Base-by-base conservation (phyloP, 2,329 filamentous ascomycete genomes). In the Fusarium temperatum region DNA sequence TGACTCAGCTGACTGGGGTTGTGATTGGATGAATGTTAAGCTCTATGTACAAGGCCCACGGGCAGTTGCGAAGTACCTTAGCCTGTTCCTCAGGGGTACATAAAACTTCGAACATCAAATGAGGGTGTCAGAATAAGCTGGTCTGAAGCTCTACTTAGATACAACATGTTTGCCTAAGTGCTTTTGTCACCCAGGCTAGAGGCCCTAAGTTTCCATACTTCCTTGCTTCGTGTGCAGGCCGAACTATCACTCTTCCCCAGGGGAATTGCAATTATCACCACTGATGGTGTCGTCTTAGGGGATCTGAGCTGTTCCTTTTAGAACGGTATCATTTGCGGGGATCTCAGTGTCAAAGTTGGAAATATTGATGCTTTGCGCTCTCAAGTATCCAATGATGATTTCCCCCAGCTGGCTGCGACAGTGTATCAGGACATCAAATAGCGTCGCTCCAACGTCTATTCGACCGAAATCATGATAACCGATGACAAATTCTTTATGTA, bases 1-100 rank as follows among this genome's bases (percentile, higher is more conserved):
- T 78, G 76, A 78, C 75, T 78, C 76, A 78, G 65, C 11, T 0
- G 5, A 6, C 2, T 5, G 3, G 32, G 50, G 10, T 41, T 44
- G 7, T 77, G 28, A 76, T 78, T 78, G 76, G 76, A 7, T 14
- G 4, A 15, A 1, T 5, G 6, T 2, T 3, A 10, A 32, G 47
- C 68, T 62, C 22, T n/a, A 24, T 24, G 24, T 24, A 2, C 4
- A 2, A 17, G 51, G 15, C 47, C 72, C 72, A 74, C n/a, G n/a
- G n/a, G n/a, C 42, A 72, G 32, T 63, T 58, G 20, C 20, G 38
- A 26, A n/a, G 20, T 22, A n/a, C n/a, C n/a, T n/a, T n/a, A 28
- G 26, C 44, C 24, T 14, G 45, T 28, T 22, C 9, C 26, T 28
- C 13, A 4, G 20, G 26, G 13, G 26, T 3, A n/a, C 10, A 30